Evolutionary conservation across 1,139 yeast genomes (phyloP).

Genomic region (Yamadazyma kanchanaburiensis): DNA sequence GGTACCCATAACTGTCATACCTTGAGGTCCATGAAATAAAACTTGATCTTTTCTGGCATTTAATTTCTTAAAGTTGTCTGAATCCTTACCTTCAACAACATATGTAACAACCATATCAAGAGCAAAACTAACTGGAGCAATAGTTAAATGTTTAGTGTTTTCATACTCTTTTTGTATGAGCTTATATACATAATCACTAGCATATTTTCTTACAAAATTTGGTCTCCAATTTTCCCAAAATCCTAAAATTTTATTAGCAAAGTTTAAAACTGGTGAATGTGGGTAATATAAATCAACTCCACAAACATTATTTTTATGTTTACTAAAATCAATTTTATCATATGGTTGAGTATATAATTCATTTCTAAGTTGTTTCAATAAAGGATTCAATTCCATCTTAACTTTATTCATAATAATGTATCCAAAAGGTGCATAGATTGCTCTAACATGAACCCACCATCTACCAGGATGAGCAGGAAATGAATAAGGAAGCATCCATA

Average conservation of each 20-base stretch:
- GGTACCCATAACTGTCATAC: conserved; percentile 93
- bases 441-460: conserved; percentile 99
- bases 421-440: conserved; percentile 85
- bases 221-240: conserved; percentile 77
- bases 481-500: conserved; percentile 82
- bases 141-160: conserved; percentile 79
- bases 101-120: conserved; percentile 72
- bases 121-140: conserved; percentile 93
- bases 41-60: conserved; percentile 69
- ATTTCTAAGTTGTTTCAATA: conserved; percentile 60
- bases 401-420: conserved; percentile 63
- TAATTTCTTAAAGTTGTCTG: conserved; percentile 56
- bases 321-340: conserved; percentile 62
- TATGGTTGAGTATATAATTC: conserved; percentile 73
- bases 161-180: conserved; percentile 68
- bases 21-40: conserved; percentile 82
- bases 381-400: conserved; percentile 59
- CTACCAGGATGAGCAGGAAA: conserved; percentile 89
- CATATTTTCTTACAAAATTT: conserved; percentile 56
- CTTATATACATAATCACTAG: conserved; percentile 55
- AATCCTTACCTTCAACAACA: conserved; percentile 66
- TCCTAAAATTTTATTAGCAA: conserved; percentile 58
- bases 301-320: conserved; percentile 80
- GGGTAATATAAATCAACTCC: conserved; percentile 94
- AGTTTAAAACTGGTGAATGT: conserved; percentile 65